A percentile compares a stretch with the other conserved stretches of the same genome.
These are phyloP conservation scores for Cocos nucifera DNA, from an alignment of 176 grass and related monocot genomes.

Conservation along the genomic window DNA sequence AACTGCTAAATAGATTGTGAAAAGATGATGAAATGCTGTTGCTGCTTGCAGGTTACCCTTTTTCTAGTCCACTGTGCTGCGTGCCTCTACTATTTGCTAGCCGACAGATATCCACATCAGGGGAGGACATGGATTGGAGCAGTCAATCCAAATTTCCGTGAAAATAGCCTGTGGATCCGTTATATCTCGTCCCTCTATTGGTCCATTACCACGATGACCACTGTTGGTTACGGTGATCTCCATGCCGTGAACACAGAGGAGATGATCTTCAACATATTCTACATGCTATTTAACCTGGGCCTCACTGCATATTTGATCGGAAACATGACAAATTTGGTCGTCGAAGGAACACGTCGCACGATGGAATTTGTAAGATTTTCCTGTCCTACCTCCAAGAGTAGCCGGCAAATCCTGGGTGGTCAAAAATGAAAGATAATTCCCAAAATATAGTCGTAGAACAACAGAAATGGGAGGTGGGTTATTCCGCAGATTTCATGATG, in stretches of 20 bases:
- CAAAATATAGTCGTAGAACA: no score
- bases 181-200: constrained; percentile 90
- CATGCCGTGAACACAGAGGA: constrained; percentile 83
- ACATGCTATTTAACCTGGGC: constrained; percentile 94
- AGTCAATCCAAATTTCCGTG: constrained; percentile 67
- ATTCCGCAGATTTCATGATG: no score
- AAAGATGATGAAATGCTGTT: no score
- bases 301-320: constrained; percentile 92
- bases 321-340: constrained; percentile 99
- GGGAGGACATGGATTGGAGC: constrained; percentile 95
- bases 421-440: no score
- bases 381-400: no score
- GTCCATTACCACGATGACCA: constrained; percentile 98
- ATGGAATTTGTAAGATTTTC: constrained; percentile 84
- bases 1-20: no score
- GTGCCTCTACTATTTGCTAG: constrained; percentile 83
- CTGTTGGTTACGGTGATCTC: constrained; percentile 93
- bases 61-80: constrained; percentile 89
- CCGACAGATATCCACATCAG: constrained; percentile 60
- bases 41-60: constrained; percentile 50
- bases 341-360: constrained; percentile 87
- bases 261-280: constrained; percentile 99
- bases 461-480: no score
- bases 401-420: no score
- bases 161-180: constrained; percentile 64